Percentiles rank a stretch among this genome's conserved stretches.
phyloP scores from a whole-genome alignment of 2,329 filamentous ascomycete genomes.

The Colletotrichum aenigma region DNA sequence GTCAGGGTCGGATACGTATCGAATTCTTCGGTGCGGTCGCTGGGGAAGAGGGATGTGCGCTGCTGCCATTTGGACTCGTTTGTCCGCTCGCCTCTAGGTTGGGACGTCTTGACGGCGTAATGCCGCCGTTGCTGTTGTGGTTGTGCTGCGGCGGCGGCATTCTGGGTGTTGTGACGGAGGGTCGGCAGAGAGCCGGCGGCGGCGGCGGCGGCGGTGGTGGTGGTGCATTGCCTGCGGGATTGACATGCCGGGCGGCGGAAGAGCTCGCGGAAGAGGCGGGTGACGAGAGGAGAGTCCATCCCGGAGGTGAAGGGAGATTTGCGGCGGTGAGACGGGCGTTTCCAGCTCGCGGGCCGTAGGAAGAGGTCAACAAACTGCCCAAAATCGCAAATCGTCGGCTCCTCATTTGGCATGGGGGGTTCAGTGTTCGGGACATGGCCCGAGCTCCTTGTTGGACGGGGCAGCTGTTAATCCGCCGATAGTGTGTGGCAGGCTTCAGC shows the following conservation, averaged over 20 bases:
- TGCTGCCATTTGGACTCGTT: constrained; percentile 86
- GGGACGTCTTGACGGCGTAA: constrained; percentile 22
- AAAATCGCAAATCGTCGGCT: constrained; percentile 15
- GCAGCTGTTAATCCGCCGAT: constrained; percentile 19
- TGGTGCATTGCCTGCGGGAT: constrained; percentile 43
- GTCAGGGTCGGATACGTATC: constrained; percentile 84
- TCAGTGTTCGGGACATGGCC: constrained; percentile 17
- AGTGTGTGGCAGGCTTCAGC: neutral
- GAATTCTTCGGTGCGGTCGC: constrained; percentile 82
- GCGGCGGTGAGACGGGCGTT: neutral
- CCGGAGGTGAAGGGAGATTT: neutral
- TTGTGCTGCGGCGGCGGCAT: neutral
- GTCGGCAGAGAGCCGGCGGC: constrained; percentile 17
- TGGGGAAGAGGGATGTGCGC: constrained; percentile 73
- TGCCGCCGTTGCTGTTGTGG: constrained; percentile 30
- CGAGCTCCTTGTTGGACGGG: constrained; percentile 25
- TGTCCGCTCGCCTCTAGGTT: constrained; percentile 32
- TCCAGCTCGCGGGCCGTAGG: constrained; percentile 11
- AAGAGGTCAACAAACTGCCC: constrained; percentile 4
- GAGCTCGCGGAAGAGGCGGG: constrained; percentile 82
- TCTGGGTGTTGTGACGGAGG: neutral
- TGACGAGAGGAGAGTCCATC: constrained; percentile 85
- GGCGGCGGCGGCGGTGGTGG: constrained; percentile 19
- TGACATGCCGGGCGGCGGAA: constrained; percentile 76
- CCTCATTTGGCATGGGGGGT: neutral